A percentile compares a stretch with the other conserved stretches of the same genome.
phyloP scores from a whole-genome alignment of 805 yeast genomes.

The Hanseniaspora nectarophila region DNA sequence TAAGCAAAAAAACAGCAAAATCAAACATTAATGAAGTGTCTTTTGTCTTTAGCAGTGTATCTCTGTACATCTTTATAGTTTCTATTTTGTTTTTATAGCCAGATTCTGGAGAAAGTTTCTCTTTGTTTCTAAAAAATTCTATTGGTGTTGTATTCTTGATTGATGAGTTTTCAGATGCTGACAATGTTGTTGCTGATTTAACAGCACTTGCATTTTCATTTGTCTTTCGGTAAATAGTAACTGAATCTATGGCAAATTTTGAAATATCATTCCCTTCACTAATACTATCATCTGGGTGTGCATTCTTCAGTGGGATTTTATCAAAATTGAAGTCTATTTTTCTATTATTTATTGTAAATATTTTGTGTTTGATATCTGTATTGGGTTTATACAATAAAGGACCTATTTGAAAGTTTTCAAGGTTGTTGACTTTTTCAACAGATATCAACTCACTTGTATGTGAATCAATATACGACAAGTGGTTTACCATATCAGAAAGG shows the following conservation, averaged over 20 bases:
- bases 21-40: slow-evolving; percentile 82
- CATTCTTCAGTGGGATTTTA: too few species aligned
- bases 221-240: background rate
- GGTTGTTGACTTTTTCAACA: background rate
- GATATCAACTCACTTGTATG: background rate
- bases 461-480: background rate
- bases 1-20: slow-evolving; percentile 81
- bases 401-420: background rate
- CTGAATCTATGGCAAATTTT: background rate
- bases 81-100: slow-evolving; percentile 29
- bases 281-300: background rate
- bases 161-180: background rate
- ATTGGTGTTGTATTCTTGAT: background rate
- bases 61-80: slow-evolving; percentile 42
- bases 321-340: too few species aligned
- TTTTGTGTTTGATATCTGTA: background rate
- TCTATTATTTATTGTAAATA: background rate
- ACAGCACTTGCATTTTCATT: background rate
- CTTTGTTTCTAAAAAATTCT: background rate
- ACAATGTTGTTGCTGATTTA: background rate
- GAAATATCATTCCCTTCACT: background rate
- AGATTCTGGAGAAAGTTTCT: slow-evolving; percentile 16
- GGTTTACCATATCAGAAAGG: background rate
- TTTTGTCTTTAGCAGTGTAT: slow-evolving; percentile 43
- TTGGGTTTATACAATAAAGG: background rate